phyloP scores from a whole-genome alignment of 2,329 filamentous ascomycete genomes.

The Fusarium siculi region DNA sequence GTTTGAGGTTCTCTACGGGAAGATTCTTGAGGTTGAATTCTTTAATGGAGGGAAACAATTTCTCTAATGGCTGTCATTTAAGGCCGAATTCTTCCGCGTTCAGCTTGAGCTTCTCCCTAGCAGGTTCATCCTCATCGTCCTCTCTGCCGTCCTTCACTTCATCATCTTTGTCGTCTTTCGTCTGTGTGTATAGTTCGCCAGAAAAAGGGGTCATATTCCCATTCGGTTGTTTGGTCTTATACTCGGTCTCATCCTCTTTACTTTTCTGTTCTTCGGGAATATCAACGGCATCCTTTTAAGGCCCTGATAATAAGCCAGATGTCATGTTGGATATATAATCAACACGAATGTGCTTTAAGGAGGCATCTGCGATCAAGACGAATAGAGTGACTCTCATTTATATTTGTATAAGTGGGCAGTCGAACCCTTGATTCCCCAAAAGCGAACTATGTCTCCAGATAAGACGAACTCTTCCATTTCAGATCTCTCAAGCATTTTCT shows the following conservation, averaged over 20 bases:
- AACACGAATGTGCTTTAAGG: too few relatives aligned
- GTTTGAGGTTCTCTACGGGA: rapidly evolving
- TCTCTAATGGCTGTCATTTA: background rate
- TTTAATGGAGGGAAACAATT: background rate
- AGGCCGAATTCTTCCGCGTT: background rate
- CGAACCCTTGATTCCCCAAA: too few relatives aligned
- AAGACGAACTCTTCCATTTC: too few relatives aligned
- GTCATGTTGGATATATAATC: too few relatives aligned
- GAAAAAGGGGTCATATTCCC: background rate
- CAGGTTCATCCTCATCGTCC: background rate
- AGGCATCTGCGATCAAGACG: too few relatives aligned
- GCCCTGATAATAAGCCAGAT: too few relatives aligned
- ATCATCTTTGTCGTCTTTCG: background rate
- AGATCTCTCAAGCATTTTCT: too few relatives aligned
- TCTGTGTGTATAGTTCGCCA: too few relatives aligned
- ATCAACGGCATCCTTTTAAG: background rate
- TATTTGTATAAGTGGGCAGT: too few relatives aligned
- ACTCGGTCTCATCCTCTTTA: background rate
- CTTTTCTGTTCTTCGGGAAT: background rate
- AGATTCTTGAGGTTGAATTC: rapidly evolving
- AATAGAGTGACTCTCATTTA: too few relatives aligned
- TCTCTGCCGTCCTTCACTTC: rapidly evolving
- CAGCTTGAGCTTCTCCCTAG: background rate
- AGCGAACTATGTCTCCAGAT: too few relatives aligned
- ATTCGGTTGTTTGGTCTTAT: background rate